phyloP scores from a whole-genome alignment of 345 rosid genomes.

The Punica granatum region DNA sequence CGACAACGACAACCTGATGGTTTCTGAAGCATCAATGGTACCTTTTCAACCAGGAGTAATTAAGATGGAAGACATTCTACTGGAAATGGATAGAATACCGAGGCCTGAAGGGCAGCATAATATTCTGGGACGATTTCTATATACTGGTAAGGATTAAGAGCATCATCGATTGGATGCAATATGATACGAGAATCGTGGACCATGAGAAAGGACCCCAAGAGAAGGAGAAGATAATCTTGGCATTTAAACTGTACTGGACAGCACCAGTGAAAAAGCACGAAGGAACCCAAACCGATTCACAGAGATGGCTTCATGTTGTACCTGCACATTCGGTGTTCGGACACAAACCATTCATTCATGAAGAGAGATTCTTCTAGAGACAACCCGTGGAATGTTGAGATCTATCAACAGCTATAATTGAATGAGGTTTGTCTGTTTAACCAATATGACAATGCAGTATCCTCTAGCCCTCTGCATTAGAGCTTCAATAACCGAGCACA shows the following conservation, averaged over 20 bases:
- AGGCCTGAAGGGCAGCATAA: slow-evolving; percentile 81
- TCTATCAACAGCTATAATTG: neutral
- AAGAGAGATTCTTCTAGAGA: neutral
- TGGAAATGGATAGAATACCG: slow-evolving; percentile 85
- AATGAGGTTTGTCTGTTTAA: neutral
- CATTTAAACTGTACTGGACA: slow-evolving; percentile 74
- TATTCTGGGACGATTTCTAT: slow-evolving; percentile 86
- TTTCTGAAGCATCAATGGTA: neutral
- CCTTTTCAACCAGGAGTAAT: slow-evolving; percentile 40
- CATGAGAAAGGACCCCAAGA: slow-evolving; percentile 70
- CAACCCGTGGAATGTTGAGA: neutral
- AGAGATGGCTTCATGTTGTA: neutral
- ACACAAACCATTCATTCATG: neutral
- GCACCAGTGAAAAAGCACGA: slow-evolving; percentile 12
- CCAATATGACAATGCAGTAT: neutral
- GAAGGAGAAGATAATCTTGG: slow-evolving; percentile 73
- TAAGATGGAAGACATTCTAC: slow-evolving; percentile 59
- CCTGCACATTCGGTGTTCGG: neutral
- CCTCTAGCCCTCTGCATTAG: neutral
- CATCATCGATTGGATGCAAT: slow-evolving; percentile 54
- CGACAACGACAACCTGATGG: neutral
- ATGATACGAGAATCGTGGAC: slow-evolving; percentile 71
- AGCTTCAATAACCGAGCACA: neutral
- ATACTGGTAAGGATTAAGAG: slow-evolving; percentile 50
- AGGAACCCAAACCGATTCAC: neutral